Conservation (phyloP, 2,329 filamentous ascomycete genomes). For the Thielaviopsis euricoi region DNA sequence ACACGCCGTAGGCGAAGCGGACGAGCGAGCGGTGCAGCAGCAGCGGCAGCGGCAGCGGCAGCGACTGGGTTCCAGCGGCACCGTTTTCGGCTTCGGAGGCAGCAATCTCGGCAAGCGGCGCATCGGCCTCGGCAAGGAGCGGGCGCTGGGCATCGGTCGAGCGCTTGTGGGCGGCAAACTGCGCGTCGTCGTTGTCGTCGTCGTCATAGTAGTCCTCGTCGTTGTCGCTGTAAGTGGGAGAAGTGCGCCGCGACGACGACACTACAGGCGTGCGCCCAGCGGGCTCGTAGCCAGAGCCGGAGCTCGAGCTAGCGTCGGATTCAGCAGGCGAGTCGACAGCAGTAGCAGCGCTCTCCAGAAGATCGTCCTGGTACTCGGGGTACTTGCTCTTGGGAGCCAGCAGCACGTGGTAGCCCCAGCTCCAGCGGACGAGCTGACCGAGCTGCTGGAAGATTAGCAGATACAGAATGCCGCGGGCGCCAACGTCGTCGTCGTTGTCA, state of each 20-base stretch:
- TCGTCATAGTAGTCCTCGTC: conserved; percentile 34
- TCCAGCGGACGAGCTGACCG: conserved; percentile 89
- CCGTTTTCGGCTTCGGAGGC: neutral
- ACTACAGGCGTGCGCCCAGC: conserved; percentile 39
- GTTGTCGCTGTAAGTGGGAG: conserved; percentile 32
- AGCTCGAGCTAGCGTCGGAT: neutral
- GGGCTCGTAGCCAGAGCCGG: conserved; percentile 27
- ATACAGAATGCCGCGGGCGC: conserved; percentile 83
- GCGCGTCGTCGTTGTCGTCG: conserved; percentile 16
- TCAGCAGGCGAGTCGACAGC: neutral
- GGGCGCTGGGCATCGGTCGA: conserved; percentile 8
- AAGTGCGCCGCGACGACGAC: conserved; percentile 30
- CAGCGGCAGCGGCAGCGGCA: no score
- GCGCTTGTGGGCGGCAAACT: conserved; percentile 2
- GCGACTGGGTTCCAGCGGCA: neutral
- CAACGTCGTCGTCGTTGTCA: conserved; percentile 91
- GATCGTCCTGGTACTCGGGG: conserved; percentile 41
- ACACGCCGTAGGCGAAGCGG: conserved; percentile 47
- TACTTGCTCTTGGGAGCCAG: conserved; percentile 71
- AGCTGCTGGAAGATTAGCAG: conserved; percentile 95
- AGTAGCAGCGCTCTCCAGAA: conserved; percentile 21
- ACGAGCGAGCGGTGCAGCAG: conserved; percentile 1
- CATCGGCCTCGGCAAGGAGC: neutral
- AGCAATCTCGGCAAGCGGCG: neutral
- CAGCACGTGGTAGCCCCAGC: conserved; percentile 91